Evolutionary conservation across 2,329 filamentous ascomycete genomes (phyloP).

Genomic region (Beauveria caledonica): DNA sequence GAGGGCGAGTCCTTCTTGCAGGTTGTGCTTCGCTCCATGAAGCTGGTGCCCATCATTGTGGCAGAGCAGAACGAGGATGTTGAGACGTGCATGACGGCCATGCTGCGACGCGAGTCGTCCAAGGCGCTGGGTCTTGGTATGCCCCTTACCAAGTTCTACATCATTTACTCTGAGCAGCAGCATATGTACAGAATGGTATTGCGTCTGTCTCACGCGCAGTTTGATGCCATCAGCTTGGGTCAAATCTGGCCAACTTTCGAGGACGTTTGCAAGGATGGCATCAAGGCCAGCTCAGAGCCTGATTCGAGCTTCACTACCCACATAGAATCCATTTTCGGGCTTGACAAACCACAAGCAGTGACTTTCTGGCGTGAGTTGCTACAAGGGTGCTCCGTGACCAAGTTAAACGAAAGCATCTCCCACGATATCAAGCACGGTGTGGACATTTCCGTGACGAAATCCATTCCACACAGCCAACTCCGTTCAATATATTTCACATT

Average conservation of each 20-base stretch:
- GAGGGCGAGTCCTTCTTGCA: neutral
- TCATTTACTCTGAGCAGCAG: neutral
- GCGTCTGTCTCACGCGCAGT: slow-evolving; percentile 30
- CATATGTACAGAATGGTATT: neutral
- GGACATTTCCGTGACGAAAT: neutral
- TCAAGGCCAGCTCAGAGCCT: slow-evolving; percentile 18
- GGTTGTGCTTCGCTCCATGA: neutral
- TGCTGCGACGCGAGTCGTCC: neutral
- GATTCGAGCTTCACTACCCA: slow-evolving; percentile 27
- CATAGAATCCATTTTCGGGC: slow-evolving; percentile 31
- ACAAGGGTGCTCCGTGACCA: slow-evolving; percentile 15
- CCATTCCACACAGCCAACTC: neutral
- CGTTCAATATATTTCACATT: neutral
- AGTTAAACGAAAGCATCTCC: neutral
- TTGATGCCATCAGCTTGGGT: slow-evolving; percentile 42
- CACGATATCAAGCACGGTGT: neutral
- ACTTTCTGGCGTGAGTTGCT: slow-evolving; percentile 33
- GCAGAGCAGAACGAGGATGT: neutral
- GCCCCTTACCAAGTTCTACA: neutral
- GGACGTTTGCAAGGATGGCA: slow-evolving; percentile 8
- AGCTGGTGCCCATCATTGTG: neutral
- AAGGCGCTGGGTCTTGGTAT: neutral
- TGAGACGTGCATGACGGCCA: neutral
- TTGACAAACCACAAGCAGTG: slow-evolving; percentile 17
- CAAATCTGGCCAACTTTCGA: slow-evolving; percentile 16